Percentiles rank a stretch among this genome's conserved stretches.
These are phyloP conservation scores for Inonotus obliquus DNA, from an alignment of 1,284 basidiomycete species.

Conservation along the genomic window DNA sequence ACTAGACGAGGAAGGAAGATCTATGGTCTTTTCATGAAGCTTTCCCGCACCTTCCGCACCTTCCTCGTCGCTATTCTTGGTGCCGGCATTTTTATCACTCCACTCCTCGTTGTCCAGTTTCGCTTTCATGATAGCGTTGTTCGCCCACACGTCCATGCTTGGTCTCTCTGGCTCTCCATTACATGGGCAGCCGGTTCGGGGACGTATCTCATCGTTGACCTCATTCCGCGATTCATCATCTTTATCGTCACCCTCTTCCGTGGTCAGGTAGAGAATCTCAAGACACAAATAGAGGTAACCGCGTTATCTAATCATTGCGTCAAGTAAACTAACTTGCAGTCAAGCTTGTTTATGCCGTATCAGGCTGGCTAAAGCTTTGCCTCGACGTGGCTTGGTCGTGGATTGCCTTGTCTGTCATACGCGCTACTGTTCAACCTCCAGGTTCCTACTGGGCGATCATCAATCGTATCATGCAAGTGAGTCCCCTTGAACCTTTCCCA, in stretches of 20 bases:
- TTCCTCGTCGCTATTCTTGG: slow-evolving; percentile 54
- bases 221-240: slow-evolving; percentile 54
- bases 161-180: slow-evolving; percentile 71
- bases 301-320: neutral
- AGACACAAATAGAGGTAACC: slow-evolving; percentile 58
- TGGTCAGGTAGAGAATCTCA: slow-evolving; percentile 58
- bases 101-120: slow-evolving; percentile 61
- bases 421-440: slow-evolving; percentile 50
- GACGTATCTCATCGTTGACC: slow-evolving; percentile 61
- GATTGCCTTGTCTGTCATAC: slow-evolving; percentile 62
- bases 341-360: slow-evolving; percentile 66
- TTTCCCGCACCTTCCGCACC: slow-evolving; percentile 55
- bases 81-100: slow-evolving; percentile 58
- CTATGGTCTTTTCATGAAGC: slow-evolving; percentile 62
- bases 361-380: slow-evolving; percentile 62
- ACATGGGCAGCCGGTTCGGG: slow-evolving; percentile 60
- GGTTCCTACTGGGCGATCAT: slow-evolving; percentile 63
- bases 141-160: slow-evolving; percentile 53
- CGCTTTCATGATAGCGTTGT: slow-evolving; percentile 47
- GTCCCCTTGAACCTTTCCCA: slow-evolving; percentile 5
- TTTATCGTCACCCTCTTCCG: slow-evolving; percentile 49
- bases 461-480: slow-evolving; percentile 65
- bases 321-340: neutral
- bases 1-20: slow-evolving; percentile 48
- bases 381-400: slow-evolving; percentile 66